Evolutionary conservation across 257 asterid species (phyloP).

Genomic region (Sherardia arvensis): DNA sequence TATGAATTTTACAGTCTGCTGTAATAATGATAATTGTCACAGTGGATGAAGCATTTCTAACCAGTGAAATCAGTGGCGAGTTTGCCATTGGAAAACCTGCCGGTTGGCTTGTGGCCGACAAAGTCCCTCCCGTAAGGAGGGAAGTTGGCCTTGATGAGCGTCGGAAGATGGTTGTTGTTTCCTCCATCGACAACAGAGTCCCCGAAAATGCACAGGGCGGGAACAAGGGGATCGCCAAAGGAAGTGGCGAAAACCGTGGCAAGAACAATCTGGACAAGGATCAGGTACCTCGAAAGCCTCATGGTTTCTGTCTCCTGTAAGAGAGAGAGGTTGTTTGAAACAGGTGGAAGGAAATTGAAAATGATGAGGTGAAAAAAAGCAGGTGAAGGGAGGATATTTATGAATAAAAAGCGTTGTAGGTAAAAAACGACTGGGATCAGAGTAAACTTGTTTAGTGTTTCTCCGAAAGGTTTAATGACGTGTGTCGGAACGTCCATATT

Average conservation of each 20-base stretch:
- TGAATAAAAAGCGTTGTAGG: conserved; percentile 14
- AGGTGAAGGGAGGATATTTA: conserved; percentile 19
- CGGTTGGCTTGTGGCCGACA: conserved; percentile 55
- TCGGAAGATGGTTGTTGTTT: conserved; percentile 58
- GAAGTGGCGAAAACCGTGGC: conserved; percentile 15
- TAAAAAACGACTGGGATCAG: not conserved
- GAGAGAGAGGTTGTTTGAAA: not conserved
- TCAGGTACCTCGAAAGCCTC: conserved; percentile 22
- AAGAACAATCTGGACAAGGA: conserved; percentile 19
- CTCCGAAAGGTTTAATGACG: conserved; percentile 10
- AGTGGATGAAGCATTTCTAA: conserved; percentile 10
- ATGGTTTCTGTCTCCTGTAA: conserved; percentile 15
- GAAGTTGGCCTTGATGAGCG: conserved; percentile 72
- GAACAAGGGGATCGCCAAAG: conserved; percentile 57
- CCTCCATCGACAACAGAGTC: conserved; percentile 80
- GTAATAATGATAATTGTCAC: no score
- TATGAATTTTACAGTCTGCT: no score
- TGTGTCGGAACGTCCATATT: conserved; percentile 9
- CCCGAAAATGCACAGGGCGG: conserved; percentile 69
- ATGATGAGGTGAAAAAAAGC: not conserved
- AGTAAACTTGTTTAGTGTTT: conserved; percentile 13
- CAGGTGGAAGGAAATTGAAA: not conserved
- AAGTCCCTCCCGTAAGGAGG: conserved; percentile 90
- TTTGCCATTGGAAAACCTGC: conserved; percentile 87
- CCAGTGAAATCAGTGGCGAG: conserved; percentile 84